Percentiles rank a stretch among this genome's conserved stretches.
phyloP scores from a whole-genome alignment of 371 early-diverging fungal genomes.

The Nosema muscidifuracis region DNA sequence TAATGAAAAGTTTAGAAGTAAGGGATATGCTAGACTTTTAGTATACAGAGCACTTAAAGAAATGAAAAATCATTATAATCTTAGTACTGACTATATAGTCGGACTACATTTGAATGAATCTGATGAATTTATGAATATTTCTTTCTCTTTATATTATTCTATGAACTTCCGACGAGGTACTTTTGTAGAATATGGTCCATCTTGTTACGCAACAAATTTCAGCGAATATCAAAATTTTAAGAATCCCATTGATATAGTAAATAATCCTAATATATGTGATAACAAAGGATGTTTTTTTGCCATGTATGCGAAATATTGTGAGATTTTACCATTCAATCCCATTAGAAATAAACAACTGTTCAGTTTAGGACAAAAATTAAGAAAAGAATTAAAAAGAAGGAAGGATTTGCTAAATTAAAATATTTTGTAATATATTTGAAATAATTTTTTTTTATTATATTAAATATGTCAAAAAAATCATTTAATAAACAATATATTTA shows the following conservation, averaged over 20 bases:
- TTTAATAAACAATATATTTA: neutral
- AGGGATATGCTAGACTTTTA: constrained; percentile 13
- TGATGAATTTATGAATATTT: constrained; percentile 22
- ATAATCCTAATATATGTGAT: neutral
- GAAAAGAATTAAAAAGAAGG: neutral
- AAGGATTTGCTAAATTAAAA: neutral
- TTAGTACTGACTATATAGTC: constrained; percentile 11
- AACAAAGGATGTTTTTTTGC: neutral
- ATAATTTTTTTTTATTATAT: neutral
- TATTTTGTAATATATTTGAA: neutral
- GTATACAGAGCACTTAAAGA: constrained; percentile 7
- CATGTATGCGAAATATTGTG: neutral
- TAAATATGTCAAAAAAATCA: neutral
- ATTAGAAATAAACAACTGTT: neutral
- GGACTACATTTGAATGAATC: constrained; percentile 18
- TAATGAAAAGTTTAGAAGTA: constrained; percentile 18
- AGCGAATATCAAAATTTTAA: neutral
- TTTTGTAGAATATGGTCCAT: constrained; percentile 9
- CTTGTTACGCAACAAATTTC: neutral
- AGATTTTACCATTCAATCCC: neutral
- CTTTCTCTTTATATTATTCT: constrained; percentile 29
- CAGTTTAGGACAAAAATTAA: neutral
- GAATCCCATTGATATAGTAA: neutral
- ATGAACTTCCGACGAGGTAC: constrained; percentile 16
- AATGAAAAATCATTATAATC: constrained; percentile 4